Evolutionary conservation across 352 stramenopile genomes (phyloP), one percentile per base, ranked within the genome.

Genomic region (Pythium vanterpoolii): DNA sequence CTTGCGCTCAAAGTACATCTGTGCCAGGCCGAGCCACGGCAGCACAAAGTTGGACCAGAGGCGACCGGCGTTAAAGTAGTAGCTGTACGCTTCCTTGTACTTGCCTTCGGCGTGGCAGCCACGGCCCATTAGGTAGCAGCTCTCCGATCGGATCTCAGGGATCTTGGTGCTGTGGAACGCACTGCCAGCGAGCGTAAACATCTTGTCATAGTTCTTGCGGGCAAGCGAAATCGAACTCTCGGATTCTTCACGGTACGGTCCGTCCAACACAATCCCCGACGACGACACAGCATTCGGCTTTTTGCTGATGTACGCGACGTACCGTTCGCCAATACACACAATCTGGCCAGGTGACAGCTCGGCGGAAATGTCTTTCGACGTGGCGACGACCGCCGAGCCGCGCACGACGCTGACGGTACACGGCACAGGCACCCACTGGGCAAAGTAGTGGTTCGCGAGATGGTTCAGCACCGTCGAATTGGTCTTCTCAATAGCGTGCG

Each of bases 401-500:
- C 84, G 74, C 60, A 94, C 76, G 5, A 97, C 87, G 36, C 84
- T 76, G 24, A 93, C 86, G 0, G 83, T 93, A 40, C 92, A 96
- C 7, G 90, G 75, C 26, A 98, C 66, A 0, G 89, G 92, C 9
- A 96, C 96, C 95, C 95, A 99, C 62, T 98, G 97, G 54, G 90
- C 96, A 73, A 99, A 99, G 69, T 98, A 99, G 74, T 99, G 95
- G 83, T 99, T 98, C 10, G 96, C 96, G 54, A 99, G 73, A 72
- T 99, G 96, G 76, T 99, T 99, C 44, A 98, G 77, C 19, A 98
- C 96, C 53, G 83, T 93, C 9, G 86, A 84, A 57, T 93, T 93
- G 28, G 79, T 91, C 63, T 93, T 93, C 62, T 95, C 86, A 48
- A 95, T 90, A 14, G 77, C 77, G 55, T 94, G 89, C 26, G 93